phyloP scores from a whole-genome alignment of 208 protist genomes.

The Trypanosoma platydactyli region DNA sequence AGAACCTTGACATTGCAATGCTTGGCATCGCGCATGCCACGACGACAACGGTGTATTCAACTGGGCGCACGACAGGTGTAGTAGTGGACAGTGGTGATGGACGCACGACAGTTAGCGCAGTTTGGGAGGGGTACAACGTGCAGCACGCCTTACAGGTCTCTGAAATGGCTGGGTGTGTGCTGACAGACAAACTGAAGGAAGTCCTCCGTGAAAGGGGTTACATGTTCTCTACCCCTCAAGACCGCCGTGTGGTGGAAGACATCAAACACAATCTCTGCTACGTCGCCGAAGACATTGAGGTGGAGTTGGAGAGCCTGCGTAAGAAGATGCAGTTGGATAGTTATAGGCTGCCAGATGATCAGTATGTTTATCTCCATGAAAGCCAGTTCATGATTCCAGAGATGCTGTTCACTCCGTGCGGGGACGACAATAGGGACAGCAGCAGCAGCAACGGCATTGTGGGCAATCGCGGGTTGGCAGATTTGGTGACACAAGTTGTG shows the following conservation, averaged over 20 bases:
- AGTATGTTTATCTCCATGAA: conserved; percentile 80
- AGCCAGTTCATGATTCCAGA: conserved; percentile 84
- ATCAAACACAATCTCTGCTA: conserved; percentile 87
- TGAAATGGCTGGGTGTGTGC: conserved; percentile 65
- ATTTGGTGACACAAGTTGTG: conserved; percentile 56
- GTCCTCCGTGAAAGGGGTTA: conserved; percentile 72
- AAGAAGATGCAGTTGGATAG: conserved; percentile 23
- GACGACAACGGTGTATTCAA: conserved; percentile 96
- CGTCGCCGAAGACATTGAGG: conserved; percentile 44
- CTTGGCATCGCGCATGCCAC: conserved; percentile 92
- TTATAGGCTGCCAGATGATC: conserved; percentile 88
- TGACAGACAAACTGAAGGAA: conserved; percentile 78
- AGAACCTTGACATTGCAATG: conserved; percentile 95
- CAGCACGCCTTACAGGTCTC: conserved; percentile 61
- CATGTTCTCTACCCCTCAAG: conserved; percentile 86
- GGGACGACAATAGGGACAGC: conserved; percentile 28
- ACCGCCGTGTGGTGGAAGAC: conserved; percentile 61
- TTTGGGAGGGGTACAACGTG: conserved; percentile 96
- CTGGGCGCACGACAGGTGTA: conserved; percentile 97
- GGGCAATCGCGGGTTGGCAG: conserved; percentile 42
- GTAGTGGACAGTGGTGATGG: conserved; percentile 99
- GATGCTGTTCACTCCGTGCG: conserved; percentile 74
- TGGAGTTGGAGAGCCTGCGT: conserved; percentile 29
- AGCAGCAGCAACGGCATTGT: conserved; percentile 26
- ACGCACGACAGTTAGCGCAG: conserved; percentile 97